Evolutionary conservation across 179 eudicot genomes (phyloP), one percentile per base, ranked within the genome.

Genomic region (Vitellaria paradoxa): DNA sequence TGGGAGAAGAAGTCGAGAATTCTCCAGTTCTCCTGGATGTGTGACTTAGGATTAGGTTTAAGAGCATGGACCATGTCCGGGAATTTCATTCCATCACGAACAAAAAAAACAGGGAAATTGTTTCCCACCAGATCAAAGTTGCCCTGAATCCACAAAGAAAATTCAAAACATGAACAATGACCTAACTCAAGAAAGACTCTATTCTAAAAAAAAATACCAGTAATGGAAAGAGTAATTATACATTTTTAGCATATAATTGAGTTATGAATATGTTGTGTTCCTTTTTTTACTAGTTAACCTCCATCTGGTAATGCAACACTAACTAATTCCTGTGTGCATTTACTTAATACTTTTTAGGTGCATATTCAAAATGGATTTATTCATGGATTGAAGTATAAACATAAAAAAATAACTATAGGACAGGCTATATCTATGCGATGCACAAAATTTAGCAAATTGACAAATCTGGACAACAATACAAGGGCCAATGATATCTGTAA

Each of bases 1-100:
- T 88, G 91, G 73, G 91, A 88, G 79, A 88, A 88, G 78, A 88
- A 88, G 82, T 88, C 91, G 0, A 88, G 73, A 50, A 86, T 81
- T 74, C 91, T 84, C 91, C 91, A 88, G 60, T 79, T 76, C 65
- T 88, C 91, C 68, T 88, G 91, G 64, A 88, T 86, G 84, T 88
- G 89, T 53, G 91, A 86, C 78, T 88, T 86, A 1, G 91, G 91
- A 75, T 88, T 88, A 20, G 91, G 91, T 50, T 88, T 88, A 50
- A 88, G 68, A 49, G 91, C 87, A 78, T 88, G 91, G 73, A 88
- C 86, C 89, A 88, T 84, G 80, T 88, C 91, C 0, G 89, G 89
- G 76, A 88, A 88, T 62, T 88, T 86, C 85, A 88, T 86, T 26
- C 91, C 89, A 76, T 88, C 89, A 21, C 89, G 89, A 15, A 88